Conservation (phyloP, 345 rosid species). For the Gynandropsis gynandra region DNA sequence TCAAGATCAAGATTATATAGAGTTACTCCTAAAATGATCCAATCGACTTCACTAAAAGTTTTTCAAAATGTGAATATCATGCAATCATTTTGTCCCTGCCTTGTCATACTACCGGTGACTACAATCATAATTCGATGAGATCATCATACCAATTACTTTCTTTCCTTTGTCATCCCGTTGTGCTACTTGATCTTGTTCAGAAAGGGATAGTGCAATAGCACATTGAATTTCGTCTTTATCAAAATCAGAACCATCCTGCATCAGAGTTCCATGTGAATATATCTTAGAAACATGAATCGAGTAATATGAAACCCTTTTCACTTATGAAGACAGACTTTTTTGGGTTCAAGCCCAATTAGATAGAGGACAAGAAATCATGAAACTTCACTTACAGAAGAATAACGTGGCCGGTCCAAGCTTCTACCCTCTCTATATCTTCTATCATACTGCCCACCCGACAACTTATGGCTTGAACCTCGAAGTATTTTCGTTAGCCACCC, state of each 20-base stretch:
- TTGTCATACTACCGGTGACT: no score
- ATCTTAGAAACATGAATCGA: no score
- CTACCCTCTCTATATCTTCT: conserved; percentile 43
- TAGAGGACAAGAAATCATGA: conserved; percentile 1
- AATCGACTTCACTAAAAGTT: no score
- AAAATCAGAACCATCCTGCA: conserved; percentile 70
- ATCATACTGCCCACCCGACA: conserved; percentile 37
- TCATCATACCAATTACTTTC: conserved; percentile 58
- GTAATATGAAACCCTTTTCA: no score
- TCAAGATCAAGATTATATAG: conserved; percentile 14
- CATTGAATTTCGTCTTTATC: conserved; percentile 73
- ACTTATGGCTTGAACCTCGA: conserved; percentile 52
- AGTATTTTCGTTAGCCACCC: conserved; percentile 81
- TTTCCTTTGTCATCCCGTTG: conserved; percentile 68
- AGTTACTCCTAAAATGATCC: no score
- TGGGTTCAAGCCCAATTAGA: not conserved
- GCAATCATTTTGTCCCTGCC: no score
- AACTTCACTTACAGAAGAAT: conserved; percentile 44
- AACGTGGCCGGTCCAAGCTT: conserved; percentile 45
- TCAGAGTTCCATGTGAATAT: conserved; percentile 10
- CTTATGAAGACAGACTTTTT: no score
- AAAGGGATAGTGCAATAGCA: conserved; percentile 80
- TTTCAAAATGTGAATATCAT: no score
- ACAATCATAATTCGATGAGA: not conserved
- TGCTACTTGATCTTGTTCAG: conserved; percentile 55